Evolutionary conservation across 2,329 filamentous ascomycete genomes (phyloP).

Genomic region (Aspergillus quadricinctus): DNA sequence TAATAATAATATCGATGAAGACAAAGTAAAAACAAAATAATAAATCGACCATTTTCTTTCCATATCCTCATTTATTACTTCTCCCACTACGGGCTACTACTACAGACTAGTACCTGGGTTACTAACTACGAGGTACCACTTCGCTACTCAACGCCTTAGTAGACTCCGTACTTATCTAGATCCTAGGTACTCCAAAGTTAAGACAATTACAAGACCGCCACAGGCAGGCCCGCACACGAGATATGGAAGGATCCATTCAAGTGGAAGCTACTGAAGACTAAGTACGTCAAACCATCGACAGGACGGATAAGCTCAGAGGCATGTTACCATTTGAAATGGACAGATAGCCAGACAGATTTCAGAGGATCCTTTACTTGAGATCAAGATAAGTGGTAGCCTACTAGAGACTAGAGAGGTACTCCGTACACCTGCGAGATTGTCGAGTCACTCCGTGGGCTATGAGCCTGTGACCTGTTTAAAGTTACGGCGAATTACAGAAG

Average conservation of each 20-base stretch:
- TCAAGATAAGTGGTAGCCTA: not conserved
- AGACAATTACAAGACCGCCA: constrained; percentile 16
- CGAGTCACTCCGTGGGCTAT: constrained; percentile 15
- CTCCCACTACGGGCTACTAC: not conserved
- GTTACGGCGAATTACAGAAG: constrained; percentile 29
- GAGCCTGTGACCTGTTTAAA: constrained; percentile 18
- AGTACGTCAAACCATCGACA: constrained; percentile 6
- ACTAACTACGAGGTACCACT: not conserved
- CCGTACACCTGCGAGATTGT: constrained; percentile 14
- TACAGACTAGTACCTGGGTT: not conserved
- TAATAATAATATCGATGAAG: constrained; percentile 1
- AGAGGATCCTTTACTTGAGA: constrained; percentile 2
- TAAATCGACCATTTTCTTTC: constrained; percentile 1
- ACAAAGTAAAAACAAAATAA: constrained; percentile 7
- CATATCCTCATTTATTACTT: not conserved
- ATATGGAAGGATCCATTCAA: constrained; percentile 14
- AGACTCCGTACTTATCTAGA: not conserved
- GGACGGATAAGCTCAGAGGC: constrained; percentile 18
- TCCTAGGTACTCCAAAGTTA: constrained; percentile 1
- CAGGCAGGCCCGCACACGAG: constrained; percentile 20
- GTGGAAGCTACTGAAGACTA: constrained; percentile 13
- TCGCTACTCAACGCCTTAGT: not conserved
- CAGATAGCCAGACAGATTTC: not conserved
- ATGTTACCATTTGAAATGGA: constrained; percentile 10
- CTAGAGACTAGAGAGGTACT: constrained; percentile 9